Conservation (phyloP, 2,329 filamentous ascomycete species). For the Cladosporium austrohemisphaericum region DNA sequence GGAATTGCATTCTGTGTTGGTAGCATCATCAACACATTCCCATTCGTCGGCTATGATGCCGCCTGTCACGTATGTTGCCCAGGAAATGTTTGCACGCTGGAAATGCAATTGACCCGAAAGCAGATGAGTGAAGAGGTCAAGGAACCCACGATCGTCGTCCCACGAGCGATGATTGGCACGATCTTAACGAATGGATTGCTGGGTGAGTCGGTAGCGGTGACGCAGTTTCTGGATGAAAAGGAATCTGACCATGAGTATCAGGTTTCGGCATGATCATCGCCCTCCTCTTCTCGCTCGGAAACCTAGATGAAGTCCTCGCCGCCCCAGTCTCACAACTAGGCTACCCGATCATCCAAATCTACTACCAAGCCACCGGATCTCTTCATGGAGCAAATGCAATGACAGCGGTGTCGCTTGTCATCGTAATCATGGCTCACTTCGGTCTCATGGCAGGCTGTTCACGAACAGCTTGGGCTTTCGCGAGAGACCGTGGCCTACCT, state of each 20-base stretch:
- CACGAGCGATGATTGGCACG: slow-evolving; percentile 32
- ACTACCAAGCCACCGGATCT: slow-evolving; percentile 39
- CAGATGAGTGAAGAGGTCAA: slow-evolving; percentile 21
- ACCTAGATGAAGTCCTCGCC: slow-evolving; percentile 35
- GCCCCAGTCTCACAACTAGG: slow-evolving; percentile 33
- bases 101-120: no score
- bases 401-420: slow-evolving; percentile 38
- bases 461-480: slow-evolving; percentile 34
- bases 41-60: slow-evolving; percentile 17
- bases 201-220: slow-evolving; percentile 29
- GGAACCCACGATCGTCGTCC: slow-evolving; percentile 16
- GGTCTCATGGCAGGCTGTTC: slow-evolving; percentile 31
- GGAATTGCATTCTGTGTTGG: slow-evolving; percentile 16
- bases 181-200: slow-evolving; percentile 41
- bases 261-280: slow-evolving; percentile 39
- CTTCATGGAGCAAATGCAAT: slow-evolving; percentile 40
- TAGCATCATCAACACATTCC: neutral
- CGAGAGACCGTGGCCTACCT: slow-evolving; percentile 29
- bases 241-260: no score
- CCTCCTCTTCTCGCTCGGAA: slow-evolving; percentile 37
- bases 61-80: neutral
- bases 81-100: neutral
- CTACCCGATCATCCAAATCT: slow-evolving; percentile 46
- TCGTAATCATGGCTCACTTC: slow-evolving; percentile 30
- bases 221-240: no score